phyloP scores from a whole-genome alignment of 169 alveolate genomes.

The Plasmodium vinckei region DNA sequence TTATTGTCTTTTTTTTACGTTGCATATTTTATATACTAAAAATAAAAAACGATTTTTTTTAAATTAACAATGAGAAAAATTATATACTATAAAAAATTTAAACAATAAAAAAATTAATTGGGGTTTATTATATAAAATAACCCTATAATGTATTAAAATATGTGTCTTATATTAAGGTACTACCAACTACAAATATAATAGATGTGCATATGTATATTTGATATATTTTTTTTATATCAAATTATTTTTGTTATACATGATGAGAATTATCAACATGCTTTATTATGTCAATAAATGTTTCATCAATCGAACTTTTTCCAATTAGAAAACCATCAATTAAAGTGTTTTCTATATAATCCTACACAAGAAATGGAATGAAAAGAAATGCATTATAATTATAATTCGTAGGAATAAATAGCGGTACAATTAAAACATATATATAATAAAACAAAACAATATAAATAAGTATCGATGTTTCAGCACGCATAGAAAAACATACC shows the following conservation, averaged over 20 bases:
- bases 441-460: neutral
- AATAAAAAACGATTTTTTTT: neutral
- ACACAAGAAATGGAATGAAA: neutral
- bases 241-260: no score
- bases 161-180: no score
- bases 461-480: neutral
- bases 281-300: constrained; percentile 51
- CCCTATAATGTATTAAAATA: no score
- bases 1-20: constrained; percentile 1
- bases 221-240: no score
- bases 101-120: neutral
- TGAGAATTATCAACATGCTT: constrained; percentile 30
- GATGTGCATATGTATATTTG: neutral
- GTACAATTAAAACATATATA: neutral
- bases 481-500: neutral
- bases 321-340: constrained; percentile 48
- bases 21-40: constrained; percentile 1
- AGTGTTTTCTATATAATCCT: constrained; percentile 43
- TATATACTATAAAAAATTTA: neutral
- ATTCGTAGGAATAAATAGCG: neutral
- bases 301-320: constrained; percentile 50
- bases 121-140: no score
- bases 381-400: neutral
- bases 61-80: neutral
- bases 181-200: neutral